Evolutionary conservation across 345 rosid genomes (phyloP).

Genomic region (Lumnitzera littorea): DNA sequence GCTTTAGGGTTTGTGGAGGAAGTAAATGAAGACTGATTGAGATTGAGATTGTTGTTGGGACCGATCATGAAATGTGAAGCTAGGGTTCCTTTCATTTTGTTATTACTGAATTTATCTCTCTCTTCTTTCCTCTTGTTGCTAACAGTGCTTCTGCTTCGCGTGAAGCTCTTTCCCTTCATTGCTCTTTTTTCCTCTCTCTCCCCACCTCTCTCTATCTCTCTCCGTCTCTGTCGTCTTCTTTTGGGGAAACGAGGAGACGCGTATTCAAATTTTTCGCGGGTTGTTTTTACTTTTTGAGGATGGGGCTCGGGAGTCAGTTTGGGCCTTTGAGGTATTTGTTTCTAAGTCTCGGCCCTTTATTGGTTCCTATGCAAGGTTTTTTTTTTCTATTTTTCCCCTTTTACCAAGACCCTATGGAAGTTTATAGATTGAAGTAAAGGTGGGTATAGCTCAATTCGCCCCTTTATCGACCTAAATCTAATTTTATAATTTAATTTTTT

Average conservation of each 20-base stretch:
- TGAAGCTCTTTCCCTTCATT: constrained; percentile 22
- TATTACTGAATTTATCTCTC: constrained; percentile 37
- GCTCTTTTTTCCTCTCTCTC: constrained; percentile 7
- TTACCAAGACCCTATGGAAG: too few species aligned
- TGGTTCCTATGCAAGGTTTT: too few species aligned
- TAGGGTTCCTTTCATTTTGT: constrained; percentile 22
- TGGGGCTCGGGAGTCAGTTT: too few species aligned
- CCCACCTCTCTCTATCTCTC: background rate
- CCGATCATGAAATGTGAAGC: constrained; percentile 1
- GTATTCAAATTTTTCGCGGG: background rate
- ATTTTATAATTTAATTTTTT: too few species aligned
- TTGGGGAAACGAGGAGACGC: background rate
- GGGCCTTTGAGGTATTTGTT: too few species aligned
- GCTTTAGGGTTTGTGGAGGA: constrained; percentile 14
- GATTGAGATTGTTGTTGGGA: background rate
- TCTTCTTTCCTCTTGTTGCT: constrained; percentile 21
- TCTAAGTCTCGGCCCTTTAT: too few species aligned
- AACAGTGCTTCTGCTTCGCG: constrained; percentile 29
- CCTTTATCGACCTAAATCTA: too few species aligned
- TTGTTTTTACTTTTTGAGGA: background rate
- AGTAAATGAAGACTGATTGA: constrained; percentile 24
- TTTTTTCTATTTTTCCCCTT: too few species aligned
- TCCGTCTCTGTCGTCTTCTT: background rate
- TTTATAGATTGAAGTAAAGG: too few species aligned
- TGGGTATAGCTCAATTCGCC: too few species aligned